phyloP scores from a whole-genome alignment of 345 rosid species.

The Bretschneidera sinensis region DNA sequence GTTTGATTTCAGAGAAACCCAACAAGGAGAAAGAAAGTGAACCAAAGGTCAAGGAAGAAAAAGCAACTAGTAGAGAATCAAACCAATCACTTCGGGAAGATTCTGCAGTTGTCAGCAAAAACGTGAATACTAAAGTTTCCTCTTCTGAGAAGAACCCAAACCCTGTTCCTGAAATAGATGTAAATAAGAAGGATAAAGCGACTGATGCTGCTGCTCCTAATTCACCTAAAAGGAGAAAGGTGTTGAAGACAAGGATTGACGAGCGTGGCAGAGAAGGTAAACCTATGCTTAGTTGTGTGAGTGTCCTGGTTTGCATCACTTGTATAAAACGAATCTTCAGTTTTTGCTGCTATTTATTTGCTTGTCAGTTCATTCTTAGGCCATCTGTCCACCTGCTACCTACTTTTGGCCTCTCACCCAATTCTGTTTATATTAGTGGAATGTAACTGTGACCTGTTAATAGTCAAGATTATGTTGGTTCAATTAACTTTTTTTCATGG shows the following conservation, averaged over 20 bases:
- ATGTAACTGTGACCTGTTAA: not conserved
- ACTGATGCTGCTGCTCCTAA: constrained; percentile 32
- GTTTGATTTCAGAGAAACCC: constrained; percentile 24
- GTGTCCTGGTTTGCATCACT: not conserved
- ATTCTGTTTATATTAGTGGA: not conserved
- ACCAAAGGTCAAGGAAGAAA: constrained; percentile 38
- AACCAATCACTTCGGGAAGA: constrained; percentile 21
- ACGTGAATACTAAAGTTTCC: constrained; percentile 16
- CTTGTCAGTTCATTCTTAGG: not conserved
- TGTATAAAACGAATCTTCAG: not conserved
- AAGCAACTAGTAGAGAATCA: constrained; percentile 20
- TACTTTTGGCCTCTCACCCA: not conserved
- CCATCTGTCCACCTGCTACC: not conserved
- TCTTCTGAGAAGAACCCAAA: constrained; percentile 29
- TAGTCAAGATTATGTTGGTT: not conserved
- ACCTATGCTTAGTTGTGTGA: not conserved
- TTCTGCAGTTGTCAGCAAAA: constrained; percentile 26
- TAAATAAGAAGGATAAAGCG: constrained; percentile 22
- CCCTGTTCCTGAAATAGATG: constrained; percentile 23
- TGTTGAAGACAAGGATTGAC: constrained; percentile 66
- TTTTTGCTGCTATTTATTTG: no score
- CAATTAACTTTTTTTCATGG: not conserved
- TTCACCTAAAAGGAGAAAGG: constrained; percentile 72
- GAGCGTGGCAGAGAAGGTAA: constrained; percentile 99
- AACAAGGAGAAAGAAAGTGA: constrained; percentile 22